Conservation (phyloP, 768 basidiomycete species). For the Pulveroboletus frians region DNA sequence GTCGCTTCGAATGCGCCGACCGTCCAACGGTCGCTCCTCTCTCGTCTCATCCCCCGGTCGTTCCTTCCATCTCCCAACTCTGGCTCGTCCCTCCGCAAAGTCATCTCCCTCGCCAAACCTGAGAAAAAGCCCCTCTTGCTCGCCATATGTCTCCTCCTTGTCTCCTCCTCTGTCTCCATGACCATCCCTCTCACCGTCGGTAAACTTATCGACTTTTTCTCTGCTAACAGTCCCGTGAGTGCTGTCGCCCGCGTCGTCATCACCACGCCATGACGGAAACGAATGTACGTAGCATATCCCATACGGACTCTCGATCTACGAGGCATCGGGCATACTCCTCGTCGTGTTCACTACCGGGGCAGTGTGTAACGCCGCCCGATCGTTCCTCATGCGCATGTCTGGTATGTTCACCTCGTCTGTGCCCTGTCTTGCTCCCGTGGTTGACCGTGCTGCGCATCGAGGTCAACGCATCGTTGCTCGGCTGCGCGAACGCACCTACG, state of each 20-base stretch:
- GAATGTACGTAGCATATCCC: slow-evolving; percentile 57
- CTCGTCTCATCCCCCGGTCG: slow-evolving; percentile 28
- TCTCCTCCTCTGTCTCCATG: slow-evolving; percentile 91
- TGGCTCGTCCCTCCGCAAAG: slow-evolving; percentile 66
- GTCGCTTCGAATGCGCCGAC: slow-evolving; percentile 9
- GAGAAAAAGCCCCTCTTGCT: slow-evolving; percentile 72
- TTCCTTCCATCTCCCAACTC: slow-evolving; percentile 37
- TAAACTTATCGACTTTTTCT: slow-evolving; percentile 91
- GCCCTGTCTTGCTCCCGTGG: neutral
- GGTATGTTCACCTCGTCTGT: slow-evolving; percentile 38
- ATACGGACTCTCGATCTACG: slow-evolving; percentile 69
- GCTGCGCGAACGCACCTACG: slow-evolving; percentile 75
- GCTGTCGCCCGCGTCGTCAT: too few relatives aligned
- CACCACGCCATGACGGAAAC: neutral
- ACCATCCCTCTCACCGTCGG: slow-evolving; percentile 92
- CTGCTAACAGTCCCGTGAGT: slow-evolving; percentile 58
- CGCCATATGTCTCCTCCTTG: slow-evolving; percentile 73
- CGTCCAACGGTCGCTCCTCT: slow-evolving; percentile 13
- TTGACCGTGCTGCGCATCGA: neutral
- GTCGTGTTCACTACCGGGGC: slow-evolving; percentile 84
- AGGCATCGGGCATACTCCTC: slow-evolving; percentile 72
- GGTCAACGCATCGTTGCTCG: slow-evolving; percentile 90
- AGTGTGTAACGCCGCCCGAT: slow-evolving; percentile 75
- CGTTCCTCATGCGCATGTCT: slow-evolving; percentile 80
- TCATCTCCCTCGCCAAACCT: slow-evolving; percentile 73